A percentile compares a stretch with the other conserved stretches of the same genome.
These are phyloP conservation scores for Saccharomyces kudriavzevii DNA, from an alignment of 805 yeast genomes.

Conservation along the genomic window DNA sequence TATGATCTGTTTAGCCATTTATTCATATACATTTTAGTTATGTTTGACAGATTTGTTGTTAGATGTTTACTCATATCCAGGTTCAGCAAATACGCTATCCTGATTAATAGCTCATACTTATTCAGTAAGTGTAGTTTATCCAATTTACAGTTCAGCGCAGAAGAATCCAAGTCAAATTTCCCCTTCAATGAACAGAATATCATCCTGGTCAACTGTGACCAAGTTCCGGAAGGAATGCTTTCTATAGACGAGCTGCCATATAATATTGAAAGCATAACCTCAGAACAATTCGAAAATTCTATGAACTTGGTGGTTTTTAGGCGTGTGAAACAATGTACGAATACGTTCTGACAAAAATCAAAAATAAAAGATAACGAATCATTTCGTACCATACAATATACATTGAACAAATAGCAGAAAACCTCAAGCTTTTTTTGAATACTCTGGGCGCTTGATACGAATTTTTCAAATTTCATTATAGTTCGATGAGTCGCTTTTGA, in stretches of 20 bases:
- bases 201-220: constrained; percentile 21
- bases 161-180: constrained; percentile 1
- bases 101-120: constrained; percentile 27
- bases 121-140: constrained; percentile 18
- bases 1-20: constrained; percentile 23
- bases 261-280: constrained; percentile 22
- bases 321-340: constrained; percentile 8
- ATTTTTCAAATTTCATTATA: constrained; percentile 17
- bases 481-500: background rate
- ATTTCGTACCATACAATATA: constrained; percentile 8
- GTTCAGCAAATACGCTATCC: constrained; percentile 28
- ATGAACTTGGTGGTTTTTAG: constrained; percentile 7
- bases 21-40: constrained; percentile 25
- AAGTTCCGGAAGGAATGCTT: constrained; percentile 4
- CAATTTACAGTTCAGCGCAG: constrained; percentile 4
- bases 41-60: constrained; percentile 25
- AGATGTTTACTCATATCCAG: constrained; percentile 30
- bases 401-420: constrained; percentile 17
- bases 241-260: constrained; percentile 6
- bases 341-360: constrained; percentile 11
- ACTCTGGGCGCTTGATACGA: constrained; percentile 10
- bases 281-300: constrained; percentile 14
- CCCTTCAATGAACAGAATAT: constrained; percentile 9
- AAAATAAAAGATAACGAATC: constrained; percentile 7
- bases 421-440: constrained; percentile 8